Percentiles rank a stretch among this genome's conserved stretches.
These are phyloP conservation scores for Barbatosphaeria neglecta DNA, from an alignment of 495 filamentous ascomycete species.

Conservation along the genomic window DNA sequence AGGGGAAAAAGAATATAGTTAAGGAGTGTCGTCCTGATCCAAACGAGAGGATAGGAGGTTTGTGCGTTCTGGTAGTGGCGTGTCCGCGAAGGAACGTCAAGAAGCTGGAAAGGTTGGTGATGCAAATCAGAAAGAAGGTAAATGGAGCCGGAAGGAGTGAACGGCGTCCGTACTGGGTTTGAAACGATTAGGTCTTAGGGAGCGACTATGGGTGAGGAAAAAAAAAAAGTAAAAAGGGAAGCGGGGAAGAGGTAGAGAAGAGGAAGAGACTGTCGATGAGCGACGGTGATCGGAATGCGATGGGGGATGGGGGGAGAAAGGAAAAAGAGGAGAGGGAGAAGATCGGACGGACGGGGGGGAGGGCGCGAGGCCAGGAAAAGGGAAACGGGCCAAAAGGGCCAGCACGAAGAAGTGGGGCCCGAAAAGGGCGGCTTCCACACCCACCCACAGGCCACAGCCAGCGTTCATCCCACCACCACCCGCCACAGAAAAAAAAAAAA, in stretches of 20 bases:
- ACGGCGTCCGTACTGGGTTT: constrained; percentile 16
- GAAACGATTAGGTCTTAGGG: constrained; percentile 22
- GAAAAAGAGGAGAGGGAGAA: constrained; percentile 14
- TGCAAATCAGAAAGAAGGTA: constrained; percentile 17
- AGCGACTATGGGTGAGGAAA: constrained; percentile 32
- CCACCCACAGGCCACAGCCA: background rate
- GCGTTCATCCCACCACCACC: background rate
- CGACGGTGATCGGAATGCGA: constrained; percentile 13
- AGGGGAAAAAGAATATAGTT: constrained; percentile 11
- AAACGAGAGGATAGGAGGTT: constrained; percentile 14
- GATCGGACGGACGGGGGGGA: constrained; percentile 19
- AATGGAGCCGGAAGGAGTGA: constrained; percentile 28
- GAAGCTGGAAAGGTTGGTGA: background rate
- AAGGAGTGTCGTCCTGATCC: constrained; percentile 25
- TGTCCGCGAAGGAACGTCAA: constrained; percentile 1
- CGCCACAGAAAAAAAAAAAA: background rate
- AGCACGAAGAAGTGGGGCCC: background rate
- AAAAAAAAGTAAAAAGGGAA: constrained; percentile 15
- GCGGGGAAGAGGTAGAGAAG: constrained; percentile 12
- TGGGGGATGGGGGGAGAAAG: constrained; percentile 16
- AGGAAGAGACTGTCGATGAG: constrained; percentile 15
- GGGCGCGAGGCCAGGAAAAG: background rate
- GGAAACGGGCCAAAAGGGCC: background rate
- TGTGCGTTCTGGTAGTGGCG: background rate
- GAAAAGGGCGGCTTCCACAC: background rate